These are phyloP conservation scores for Avena insularis DNA, from an alignment of 176 grass and related monocot species.

Conservation along the genomic window DNA sequence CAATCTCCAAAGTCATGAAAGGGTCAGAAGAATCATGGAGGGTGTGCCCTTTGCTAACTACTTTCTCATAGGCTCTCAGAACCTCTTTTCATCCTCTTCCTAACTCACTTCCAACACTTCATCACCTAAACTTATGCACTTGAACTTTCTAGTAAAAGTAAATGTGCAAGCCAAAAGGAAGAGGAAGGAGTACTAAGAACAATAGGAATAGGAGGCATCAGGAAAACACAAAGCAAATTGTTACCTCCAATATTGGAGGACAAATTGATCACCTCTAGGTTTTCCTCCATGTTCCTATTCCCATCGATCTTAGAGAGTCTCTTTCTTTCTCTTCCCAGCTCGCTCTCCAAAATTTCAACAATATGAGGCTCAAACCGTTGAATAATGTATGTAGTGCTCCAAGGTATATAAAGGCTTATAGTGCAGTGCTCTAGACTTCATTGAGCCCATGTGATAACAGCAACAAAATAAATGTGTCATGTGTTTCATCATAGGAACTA, in stretches of 20 bases:
- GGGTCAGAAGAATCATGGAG: too few relatives aligned
- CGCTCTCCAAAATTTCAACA: neutral
- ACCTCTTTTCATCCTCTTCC: conserved; percentile 12
- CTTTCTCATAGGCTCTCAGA: neutral
- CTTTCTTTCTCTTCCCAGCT: conserved; percentile 25
- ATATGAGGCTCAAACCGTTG: neutral
- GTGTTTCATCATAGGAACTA: neutral
- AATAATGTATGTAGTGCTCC: neutral
- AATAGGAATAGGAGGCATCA: neutral
- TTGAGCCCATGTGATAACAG: neutral
- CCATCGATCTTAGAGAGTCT: conserved; percentile 20
- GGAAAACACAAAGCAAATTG: neutral
- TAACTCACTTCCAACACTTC: neutral
- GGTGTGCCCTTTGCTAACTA: too few relatives aligned
- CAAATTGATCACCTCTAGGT: neutral
- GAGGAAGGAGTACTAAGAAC: conserved; percentile 12
- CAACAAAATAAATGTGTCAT: neutral
- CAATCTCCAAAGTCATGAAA: too few relatives aligned
- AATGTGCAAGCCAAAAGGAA: neutral
- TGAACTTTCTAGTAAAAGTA: neutral
- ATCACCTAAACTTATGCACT: neutral
- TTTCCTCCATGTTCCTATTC: conserved; percentile 46
- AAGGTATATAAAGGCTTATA: conserved; percentile 31
- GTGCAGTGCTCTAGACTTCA: neutral
- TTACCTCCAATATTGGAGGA: neutral